Evolutionary conservation across 1,139 yeast species (phyloP).

Genomic region (Yamadazyma atlantica): DNA sequence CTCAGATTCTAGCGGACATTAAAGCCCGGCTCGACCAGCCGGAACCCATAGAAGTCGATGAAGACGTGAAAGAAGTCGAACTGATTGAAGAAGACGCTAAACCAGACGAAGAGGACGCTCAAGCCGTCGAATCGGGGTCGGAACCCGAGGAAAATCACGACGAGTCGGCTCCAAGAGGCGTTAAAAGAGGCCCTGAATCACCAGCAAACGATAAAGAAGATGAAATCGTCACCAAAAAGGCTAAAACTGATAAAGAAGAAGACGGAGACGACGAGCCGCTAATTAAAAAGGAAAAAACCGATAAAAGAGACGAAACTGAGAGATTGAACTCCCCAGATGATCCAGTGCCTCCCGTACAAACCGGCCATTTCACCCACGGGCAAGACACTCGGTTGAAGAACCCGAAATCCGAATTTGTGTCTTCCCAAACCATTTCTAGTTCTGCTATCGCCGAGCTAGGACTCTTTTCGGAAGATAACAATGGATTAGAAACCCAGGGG

Average conservation of each 20-base stretch:
- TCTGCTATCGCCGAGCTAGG: slow-evolving; percentile 66
- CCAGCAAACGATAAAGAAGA: slow-evolving; percentile 5
- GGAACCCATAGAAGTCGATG: too few species aligned
- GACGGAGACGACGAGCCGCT: slow-evolving; percentile 1
- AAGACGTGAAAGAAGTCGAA: slow-evolving; percentile 7
- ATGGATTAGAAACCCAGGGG: slow-evolving; percentile 57
- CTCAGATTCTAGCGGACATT: slow-evolving; percentile 27
- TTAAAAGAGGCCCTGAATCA: slow-evolving; percentile 8
- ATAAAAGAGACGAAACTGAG: slow-evolving; percentile 14
- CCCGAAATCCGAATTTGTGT: slow-evolving; percentile 77
- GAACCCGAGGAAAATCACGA: slow-evolving; percentile 4
- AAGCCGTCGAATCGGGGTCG: slow-evolving; percentile 3
- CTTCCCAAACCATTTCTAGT: slow-evolving; percentile 68
- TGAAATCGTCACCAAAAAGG: slow-evolving; percentile 4
- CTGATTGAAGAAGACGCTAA: slow-evolving; percentile 12
- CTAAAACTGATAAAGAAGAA: not conserved
- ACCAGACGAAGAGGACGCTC: slow-evolving; percentile 14
- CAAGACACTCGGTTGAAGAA: slow-evolving; percentile 65
- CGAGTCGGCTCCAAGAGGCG: slow-evolving; percentile 7
- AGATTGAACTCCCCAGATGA: slow-evolving; percentile 28
- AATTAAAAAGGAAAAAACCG: slow-evolving; percentile 8
- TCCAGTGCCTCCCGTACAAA: slow-evolving; percentile 44
- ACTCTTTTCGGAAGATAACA: slow-evolving; percentile 60
- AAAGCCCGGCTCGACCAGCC: slow-evolving; percentile 5
- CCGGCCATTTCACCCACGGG: slow-evolving; percentile 47